phyloP scores from a whole-genome alignment of 2,329 filamentous ascomycete genomes.

The Neopestalotiopsis sp. region DNA sequence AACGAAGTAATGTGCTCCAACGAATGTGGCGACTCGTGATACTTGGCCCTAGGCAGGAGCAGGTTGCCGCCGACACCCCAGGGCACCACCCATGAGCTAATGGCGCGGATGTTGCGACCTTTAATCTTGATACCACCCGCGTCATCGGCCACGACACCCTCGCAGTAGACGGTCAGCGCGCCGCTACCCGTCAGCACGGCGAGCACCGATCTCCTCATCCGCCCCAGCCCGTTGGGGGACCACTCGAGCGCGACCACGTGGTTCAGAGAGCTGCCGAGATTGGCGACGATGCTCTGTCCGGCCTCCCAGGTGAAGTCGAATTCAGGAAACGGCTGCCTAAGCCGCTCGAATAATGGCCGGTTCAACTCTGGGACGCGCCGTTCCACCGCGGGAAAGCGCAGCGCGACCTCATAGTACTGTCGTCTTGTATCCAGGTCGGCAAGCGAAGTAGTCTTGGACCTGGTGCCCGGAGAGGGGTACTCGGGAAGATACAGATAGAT shows the following conservation, averaged over 20 bases:
- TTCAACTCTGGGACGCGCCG: constrained; percentile 33
- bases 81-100: constrained; percentile 54
- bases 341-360: constrained; percentile 33
- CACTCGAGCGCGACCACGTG: constrained; percentile 59
- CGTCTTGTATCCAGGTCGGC: constrained; percentile 29
- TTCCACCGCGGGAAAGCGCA: constrained; percentile 36
- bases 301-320: constrained; percentile 46
- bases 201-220: constrained; percentile 57
- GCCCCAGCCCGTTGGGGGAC: constrained; percentile 64
- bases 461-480: constrained; percentile 34
- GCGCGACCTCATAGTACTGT: constrained; percentile 35
- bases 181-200: constrained; percentile 56
- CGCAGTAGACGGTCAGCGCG: constrained; percentile 55
- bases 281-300: constrained; percentile 51
- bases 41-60: constrained; percentile 49
- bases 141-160: constrained; percentile 40
- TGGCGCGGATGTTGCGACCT: constrained; percentile 46
- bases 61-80: constrained; percentile 61
- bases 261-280: constrained; percentile 56
- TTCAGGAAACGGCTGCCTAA: constrained; percentile 28
- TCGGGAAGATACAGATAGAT: constrained; percentile 57
- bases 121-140: constrained; percentile 30
- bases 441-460: constrained; percentile 17
- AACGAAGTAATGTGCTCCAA: constrained; percentile 52
- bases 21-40: constrained; percentile 32